Evolutionary conservation across 805 yeast species (phyloP).

Genomic region (Danielia oregonensis): DNA sequence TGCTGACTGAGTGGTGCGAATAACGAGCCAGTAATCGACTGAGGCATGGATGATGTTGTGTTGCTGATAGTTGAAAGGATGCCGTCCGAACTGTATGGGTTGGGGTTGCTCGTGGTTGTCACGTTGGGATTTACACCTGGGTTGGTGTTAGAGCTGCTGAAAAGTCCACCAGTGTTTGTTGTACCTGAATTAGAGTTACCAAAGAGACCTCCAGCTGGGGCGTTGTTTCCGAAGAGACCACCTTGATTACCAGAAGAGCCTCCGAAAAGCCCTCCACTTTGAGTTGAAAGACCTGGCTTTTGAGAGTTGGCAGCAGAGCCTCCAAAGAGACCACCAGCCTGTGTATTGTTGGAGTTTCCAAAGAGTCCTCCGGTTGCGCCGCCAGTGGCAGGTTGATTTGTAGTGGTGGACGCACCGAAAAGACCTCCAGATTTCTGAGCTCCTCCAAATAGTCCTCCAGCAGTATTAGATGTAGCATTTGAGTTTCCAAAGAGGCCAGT

Average conservation of each 20-base stretch:
- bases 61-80: conserved; percentile 21
- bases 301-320: not conserved
- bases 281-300: not conserved
- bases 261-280: conserved; percentile 9
- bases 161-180: not conserved
- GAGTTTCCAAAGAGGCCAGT: conserved; percentile 5
- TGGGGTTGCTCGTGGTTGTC: conserved; percentile 8
- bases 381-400: not conserved
- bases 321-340: conserved; percentile 9
- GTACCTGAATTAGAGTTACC: conserved; percentile 3
- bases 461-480: not conserved
- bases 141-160: conserved; percentile 1
- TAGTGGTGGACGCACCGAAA: conserved; percentile 4
- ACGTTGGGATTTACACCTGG: conserved; percentile 3
- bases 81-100: conserved; percentile 30
- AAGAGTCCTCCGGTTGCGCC: not conserved
- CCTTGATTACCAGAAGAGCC: not conserved
- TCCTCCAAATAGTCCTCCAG: conserved; percentile 1
- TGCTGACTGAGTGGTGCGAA: conserved; percentile 13
- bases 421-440: conserved; percentile 6
- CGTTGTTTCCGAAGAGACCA: not conserved
- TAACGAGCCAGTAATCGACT: conserved; percentile 28
- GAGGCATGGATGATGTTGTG: conserved; percentile 25
- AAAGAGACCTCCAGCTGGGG: conserved; percentile 8
- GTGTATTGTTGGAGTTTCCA: not conserved